These are phyloP conservation scores for Fusarium tanahbumbuense DNA, from an alignment of 2,329 filamentous ascomycete genomes.

Conservation along the genomic window DNA sequence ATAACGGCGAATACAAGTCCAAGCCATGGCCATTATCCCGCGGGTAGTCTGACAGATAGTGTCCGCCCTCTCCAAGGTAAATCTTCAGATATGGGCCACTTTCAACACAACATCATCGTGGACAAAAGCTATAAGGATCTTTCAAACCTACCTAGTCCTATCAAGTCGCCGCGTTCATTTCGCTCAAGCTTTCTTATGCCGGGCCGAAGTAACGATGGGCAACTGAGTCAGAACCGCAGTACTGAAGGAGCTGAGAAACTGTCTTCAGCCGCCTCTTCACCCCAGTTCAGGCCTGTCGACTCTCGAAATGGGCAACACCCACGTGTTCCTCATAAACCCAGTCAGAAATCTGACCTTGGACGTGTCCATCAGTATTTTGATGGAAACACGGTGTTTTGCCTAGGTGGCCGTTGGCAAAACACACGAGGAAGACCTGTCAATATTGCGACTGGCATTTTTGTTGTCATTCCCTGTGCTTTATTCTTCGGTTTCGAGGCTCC, in stretches of 20 bases:
- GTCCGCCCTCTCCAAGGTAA: slow-evolving; percentile 77
- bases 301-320: slow-evolving; percentile 40
- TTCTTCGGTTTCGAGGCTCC: slow-evolving; percentile 89
- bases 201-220: slow-evolving; percentile 63
- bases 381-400: slow-evolving; percentile 91
- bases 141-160: slow-evolving; percentile 66
- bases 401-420: slow-evolving; percentile 88
- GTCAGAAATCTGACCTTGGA: slow-evolving; percentile 53
- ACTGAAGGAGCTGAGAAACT: slow-evolving; percentile 81
- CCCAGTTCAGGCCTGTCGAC: slow-evolving; percentile 67
- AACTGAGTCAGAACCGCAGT: slow-evolving; percentile 64
- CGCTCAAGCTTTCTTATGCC: slow-evolving; percentile 78
- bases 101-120: slow-evolving; percentile 67
- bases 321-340: slow-evolving; percentile 39
- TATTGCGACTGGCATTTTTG: slow-evolving; percentile 82
- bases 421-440: slow-evolving; percentile 89
- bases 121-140: slow-evolving; percentile 68
- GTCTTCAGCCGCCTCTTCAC: slow-evolving; percentile 83
- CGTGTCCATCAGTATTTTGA: slow-evolving; percentile 93
- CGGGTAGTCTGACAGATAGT: slow-evolving; percentile 79
- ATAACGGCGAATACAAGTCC: slow-evolving; percentile 81
- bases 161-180: slow-evolving; percentile 81
- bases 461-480: slow-evolving; percentile 81
- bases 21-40: slow-evolving; percentile 66
- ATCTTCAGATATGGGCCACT: slow-evolving; percentile 35